phyloP scores from a whole-genome alignment of 2,329 filamentous ascomycete genomes.

The Aspergillus floridensis region DNA sequence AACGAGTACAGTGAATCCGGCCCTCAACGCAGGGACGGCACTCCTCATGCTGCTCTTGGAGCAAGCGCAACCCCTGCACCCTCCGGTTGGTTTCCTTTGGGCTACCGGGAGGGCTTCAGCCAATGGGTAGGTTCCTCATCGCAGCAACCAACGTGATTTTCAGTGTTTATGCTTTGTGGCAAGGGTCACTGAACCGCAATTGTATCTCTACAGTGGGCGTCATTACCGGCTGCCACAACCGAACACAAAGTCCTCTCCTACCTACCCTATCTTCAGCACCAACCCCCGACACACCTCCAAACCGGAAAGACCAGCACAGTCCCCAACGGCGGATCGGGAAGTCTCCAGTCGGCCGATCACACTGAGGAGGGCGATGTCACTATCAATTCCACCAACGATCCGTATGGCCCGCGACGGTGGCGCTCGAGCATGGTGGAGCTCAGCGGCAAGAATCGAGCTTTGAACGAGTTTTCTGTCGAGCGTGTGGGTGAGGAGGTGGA shows the following conservation, averaged over 20 bases:
- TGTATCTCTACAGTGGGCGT: slow-evolving; percentile 66
- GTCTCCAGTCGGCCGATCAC: slow-evolving; percentile 36
- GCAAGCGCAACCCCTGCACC: slow-evolving; percentile 30
- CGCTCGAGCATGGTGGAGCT: slow-evolving; percentile 79
- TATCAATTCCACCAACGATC: slow-evolving; percentile 60
- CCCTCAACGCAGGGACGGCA: slow-evolving; percentile 16
- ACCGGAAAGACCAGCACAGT: slow-evolving; percentile 48
- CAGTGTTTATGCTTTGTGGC: slow-evolving; percentile 2
- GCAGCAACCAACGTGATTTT: neutral
- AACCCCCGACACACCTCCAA: slow-evolving; percentile 66
- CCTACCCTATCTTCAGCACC: slow-evolving; percentile 72
- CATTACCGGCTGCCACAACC: slow-evolving; percentile 74
- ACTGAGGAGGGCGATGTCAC: slow-evolving; percentile 46
- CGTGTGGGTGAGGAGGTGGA: slow-evolving; percentile 73
- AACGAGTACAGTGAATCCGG: slow-evolving; percentile 26
- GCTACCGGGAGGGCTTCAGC: slow-evolving; percentile 85
- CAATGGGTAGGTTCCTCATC: slow-evolving; percentile 70
- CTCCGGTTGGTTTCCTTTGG: slow-evolving; percentile 69
- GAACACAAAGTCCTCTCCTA: slow-evolving; percentile 85
- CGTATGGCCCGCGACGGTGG: slow-evolving; percentile 83
- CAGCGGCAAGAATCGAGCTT: slow-evolving; percentile 76
- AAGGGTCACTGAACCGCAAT: slow-evolving; percentile 17
- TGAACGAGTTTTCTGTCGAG: slow-evolving; percentile 94
- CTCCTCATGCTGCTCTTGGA: slow-evolving; percentile 34
- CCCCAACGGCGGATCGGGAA: slow-evolving; percentile 28